Evolutionary conservation across 2,329 filamentous ascomycete genomes (phyloP).

Genomic region (Teratosphaeria gauchensis): DNA sequence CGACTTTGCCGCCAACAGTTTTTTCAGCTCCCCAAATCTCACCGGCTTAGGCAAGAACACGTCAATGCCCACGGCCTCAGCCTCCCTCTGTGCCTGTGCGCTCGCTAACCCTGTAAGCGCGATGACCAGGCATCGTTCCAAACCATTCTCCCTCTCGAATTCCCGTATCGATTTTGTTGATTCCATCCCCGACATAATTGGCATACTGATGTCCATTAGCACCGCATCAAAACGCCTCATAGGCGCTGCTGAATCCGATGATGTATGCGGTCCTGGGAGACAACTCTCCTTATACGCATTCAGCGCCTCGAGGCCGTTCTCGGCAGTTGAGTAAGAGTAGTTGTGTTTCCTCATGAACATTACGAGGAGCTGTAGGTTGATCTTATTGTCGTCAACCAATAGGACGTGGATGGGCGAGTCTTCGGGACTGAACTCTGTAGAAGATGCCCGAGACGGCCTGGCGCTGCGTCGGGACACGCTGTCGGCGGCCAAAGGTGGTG

Average conservation of each 20-base stretch:
- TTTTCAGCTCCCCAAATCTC: not conserved
- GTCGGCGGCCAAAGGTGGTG: constrained; percentile 5
- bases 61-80: constrained; percentile 21
- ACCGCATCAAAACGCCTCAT: constrained; percentile 5
- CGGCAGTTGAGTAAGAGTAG: constrained; percentile 7
- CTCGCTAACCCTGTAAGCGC: constrained; percentile 26
- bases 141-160: constrained; percentile 12
- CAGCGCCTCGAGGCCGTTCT: constrained; percentile 12
- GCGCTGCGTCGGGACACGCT: not conserved
- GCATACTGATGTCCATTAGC: constrained; percentile 36
- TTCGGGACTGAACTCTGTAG: constrained; percentile 4
- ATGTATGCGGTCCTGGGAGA: not conserved
- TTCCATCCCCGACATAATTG: constrained; percentile 25
- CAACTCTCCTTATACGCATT: constrained; percentile 3
- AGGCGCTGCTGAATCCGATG: not conserved
- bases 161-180: constrained; percentile 22
- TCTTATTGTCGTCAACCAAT: constrained; percentile 17
- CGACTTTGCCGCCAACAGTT: not conserved
- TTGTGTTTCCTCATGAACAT: constrained; percentile 14
- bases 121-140: constrained; percentile 13
- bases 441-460: constrained; percentile 2
- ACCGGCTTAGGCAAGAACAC: constrained; percentile 20
- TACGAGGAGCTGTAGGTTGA: constrained; percentile 16
- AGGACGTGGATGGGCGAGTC: constrained; percentile 5
- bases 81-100: constrained; percentile 16